Conservation (phyloP, 441 rosid species). For the Populus trichocarpa region DNA sequence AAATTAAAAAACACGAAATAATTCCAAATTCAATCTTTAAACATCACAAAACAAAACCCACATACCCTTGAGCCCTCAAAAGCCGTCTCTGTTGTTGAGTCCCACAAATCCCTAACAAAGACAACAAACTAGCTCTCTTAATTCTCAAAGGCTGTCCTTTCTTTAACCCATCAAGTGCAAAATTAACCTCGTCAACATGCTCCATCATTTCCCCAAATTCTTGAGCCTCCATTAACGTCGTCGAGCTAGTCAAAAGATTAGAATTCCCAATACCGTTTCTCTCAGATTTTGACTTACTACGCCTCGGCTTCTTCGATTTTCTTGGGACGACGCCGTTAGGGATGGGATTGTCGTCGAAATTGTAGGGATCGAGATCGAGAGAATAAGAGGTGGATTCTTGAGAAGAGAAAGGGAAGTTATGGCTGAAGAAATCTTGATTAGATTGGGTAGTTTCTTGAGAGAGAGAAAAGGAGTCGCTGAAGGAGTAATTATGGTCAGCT, state of each 20-base stretch:
- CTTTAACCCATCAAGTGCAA: conserved; percentile 85
- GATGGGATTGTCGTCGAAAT: conserved; percentile 19
- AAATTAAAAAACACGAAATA: not conserved
- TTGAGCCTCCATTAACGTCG: conserved; percentile 95
- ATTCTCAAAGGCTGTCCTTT: conserved; percentile 77
- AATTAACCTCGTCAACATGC: conserved; percentile 95
- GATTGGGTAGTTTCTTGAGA: conserved; percentile 52
- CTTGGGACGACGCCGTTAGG: conserved; percentile 32
- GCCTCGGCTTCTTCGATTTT: conserved; percentile 34
- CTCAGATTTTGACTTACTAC: conserved; percentile 9
- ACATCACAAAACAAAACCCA: conserved; percentile 5
- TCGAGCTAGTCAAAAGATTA: conserved; percentile 27
- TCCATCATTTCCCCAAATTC: conserved; percentile 99
- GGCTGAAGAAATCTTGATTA: conserved; percentile 38
- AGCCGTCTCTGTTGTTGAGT: conserved; percentile 72
- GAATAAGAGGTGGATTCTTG: conserved; percentile 72
- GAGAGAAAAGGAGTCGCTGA: conserved; percentile 5
- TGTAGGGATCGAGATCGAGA: conserved; percentile 35
- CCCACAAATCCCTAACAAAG: conserved; percentile 74
- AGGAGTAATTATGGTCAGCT: conserved; percentile 29
- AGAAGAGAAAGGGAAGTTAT: conserved; percentile 46
- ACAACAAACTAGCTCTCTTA: conserved; percentile 73
- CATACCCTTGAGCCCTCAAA: conserved; percentile 65
- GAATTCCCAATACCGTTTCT: not conserved
- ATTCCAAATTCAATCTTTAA: not conserved